Percentiles rank a stretch among this genome's conserved stretches.
Conservation (phyloP, 768 basidiomycete genomes). For the Boletus barrowsii region DNA sequence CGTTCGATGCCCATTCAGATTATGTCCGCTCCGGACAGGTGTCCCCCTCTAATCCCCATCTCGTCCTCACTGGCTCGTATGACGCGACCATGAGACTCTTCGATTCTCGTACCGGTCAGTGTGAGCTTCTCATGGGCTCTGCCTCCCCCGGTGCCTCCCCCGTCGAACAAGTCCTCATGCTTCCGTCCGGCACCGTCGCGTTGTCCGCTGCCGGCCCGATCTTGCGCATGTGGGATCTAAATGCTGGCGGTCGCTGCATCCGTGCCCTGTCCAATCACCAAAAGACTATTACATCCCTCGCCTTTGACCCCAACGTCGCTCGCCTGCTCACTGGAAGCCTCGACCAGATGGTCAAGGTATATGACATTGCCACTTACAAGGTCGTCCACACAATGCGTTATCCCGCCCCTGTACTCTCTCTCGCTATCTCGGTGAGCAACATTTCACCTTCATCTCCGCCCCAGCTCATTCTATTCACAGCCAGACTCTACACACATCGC, state of each 20-base stretch:
- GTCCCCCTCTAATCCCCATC: conserved; percentile 74
- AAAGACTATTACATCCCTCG: conserved; percentile 89
- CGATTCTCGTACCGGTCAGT: conserved; percentile 79
- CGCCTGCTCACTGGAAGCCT: conserved; percentile 86
- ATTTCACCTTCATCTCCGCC: background rate
- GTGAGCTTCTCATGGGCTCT: conserved; percentile 78
- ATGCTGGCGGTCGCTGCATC: conserved; percentile 85
- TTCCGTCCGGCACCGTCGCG: conserved; percentile 83
- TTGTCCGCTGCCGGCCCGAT: conserved; percentile 90
- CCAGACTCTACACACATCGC: conserved; percentile 96
- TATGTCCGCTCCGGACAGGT: conserved; percentile 94
- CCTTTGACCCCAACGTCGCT: conserved; percentile 73
- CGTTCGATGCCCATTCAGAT: conserved; percentile 86
- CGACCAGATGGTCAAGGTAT: conserved; percentile 99
- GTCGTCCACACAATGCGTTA: conserved; percentile 99
- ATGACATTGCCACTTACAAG: conserved; percentile 90
- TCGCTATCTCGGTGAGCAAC: conserved; percentile 77
- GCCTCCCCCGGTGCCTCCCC: conserved; percentile 41
- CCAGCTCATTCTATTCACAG: conserved; percentile 38
- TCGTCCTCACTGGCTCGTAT: conserved; percentile 92
- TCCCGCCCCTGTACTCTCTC: conserved; percentile 84
- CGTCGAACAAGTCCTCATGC: conserved; percentile 91
- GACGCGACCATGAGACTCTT: conserved; percentile 88
- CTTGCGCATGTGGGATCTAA: conserved; percentile 91
- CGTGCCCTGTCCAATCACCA: conserved; percentile 96